These are phyloP conservation scores for Biscogniauxia sp. DNA, from an alignment of 2,329 filamentous ascomycete genomes.

Conservation along the genomic window DNA sequence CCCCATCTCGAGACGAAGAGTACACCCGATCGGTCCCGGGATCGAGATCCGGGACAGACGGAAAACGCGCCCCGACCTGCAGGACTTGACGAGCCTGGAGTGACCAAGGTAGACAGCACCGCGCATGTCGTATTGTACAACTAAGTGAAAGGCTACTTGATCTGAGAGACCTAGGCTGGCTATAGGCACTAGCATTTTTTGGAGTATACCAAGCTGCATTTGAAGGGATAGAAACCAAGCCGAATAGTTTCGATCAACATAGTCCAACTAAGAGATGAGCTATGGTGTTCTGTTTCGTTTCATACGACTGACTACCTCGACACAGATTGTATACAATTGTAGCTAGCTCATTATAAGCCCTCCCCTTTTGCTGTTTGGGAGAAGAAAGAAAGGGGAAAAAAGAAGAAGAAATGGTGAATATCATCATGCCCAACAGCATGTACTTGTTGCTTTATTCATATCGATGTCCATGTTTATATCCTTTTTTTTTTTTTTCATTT, in stretches of 20 bases:
- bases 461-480: neutral
- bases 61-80: slow-evolving; percentile 55
- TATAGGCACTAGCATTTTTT: neutral
- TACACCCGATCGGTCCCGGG: slow-evolving; percentile 72
- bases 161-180: neutral
- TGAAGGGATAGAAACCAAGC: too few relatives aligned
- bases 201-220: neutral
- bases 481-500: neutral
- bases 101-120: slow-evolving; percentile 35
- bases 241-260: too few relatives aligned
- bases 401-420: too few relatives aligned
- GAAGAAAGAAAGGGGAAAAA: too few relatives aligned
- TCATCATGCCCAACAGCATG: too few relatives aligned
- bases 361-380: too few relatives aligned
- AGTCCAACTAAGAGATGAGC: too few relatives aligned
- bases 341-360: too few relatives aligned
- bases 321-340: too few relatives aligned
- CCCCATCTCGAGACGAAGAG: slow-evolving; percentile 57
- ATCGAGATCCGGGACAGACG: slow-evolving; percentile 74
- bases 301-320: too few relatives aligned
- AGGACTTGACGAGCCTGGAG: slow-evolving; percentile 68
- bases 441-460: too few relatives aligned
- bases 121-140: slow-evolving; percentile 2
- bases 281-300: too few relatives aligned
- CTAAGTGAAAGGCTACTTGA: neutral